Percentiles rank a stretch among this genome's conserved stretches.
Evolutionary conservation across 495 filamentous ascomycete genomes (phyloP).

Genomic region (Sporormia fimetaria): DNA sequence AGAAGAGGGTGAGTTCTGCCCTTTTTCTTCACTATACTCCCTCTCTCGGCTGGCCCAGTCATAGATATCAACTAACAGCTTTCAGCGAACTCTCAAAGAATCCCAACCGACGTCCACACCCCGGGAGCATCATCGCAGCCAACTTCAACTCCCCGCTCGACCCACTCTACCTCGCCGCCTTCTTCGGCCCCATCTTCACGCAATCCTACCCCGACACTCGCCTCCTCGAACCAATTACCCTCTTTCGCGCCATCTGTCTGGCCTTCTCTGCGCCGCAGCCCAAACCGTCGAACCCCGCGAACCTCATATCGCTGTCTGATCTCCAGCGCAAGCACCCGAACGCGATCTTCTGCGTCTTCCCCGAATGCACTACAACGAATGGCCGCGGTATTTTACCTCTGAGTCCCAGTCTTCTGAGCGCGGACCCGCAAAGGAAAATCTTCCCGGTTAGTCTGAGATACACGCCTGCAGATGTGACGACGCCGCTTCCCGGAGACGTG

Average conservation of each 20-base stretch:
- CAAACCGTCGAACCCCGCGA: slow-evolving; percentile 37
- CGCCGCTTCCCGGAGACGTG: slow-evolving; percentile 67
- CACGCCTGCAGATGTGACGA: slow-evolving; percentile 77
- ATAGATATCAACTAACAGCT: background rate
- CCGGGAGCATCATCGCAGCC: slow-evolving; percentile 69
- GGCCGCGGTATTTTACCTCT: slow-evolving; percentile 81
- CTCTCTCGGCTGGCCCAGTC: background rate
- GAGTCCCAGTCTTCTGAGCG: slow-evolving; percentile 56
- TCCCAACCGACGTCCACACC: slow-evolving; percentile 52
- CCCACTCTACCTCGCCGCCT: slow-evolving; percentile 85
- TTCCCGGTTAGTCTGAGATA: slow-evolving; percentile 87
- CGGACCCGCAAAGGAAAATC: slow-evolving; percentile 54
- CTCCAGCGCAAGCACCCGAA: slow-evolving; percentile 57
- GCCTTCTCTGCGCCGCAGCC: slow-evolving; percentile 54
- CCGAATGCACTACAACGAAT: slow-evolving; percentile 89
- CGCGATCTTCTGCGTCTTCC: slow-evolving; percentile 72
- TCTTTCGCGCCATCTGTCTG: slow-evolving; percentile 59
- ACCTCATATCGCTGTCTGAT: slow-evolving; percentile 47
- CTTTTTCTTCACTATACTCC: too few species aligned
- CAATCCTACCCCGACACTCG: slow-evolving; percentile 61
- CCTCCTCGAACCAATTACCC: slow-evolving; percentile 62
- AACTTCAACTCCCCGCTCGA: slow-evolving; percentile 89
- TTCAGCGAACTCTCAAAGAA: slow-evolving; percentile 38
- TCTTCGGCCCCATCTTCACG: slow-evolving; percentile 93
- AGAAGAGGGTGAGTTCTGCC: slow-evolving; percentile 58